A percentile compares a stretch with the other conserved stretches of the same genome.
These are phyloP conservation scores for Xanthoconium purpureum DNA, from an alignment of 768 basidiomycete genomes.

Conservation along the genomic window DNA sequence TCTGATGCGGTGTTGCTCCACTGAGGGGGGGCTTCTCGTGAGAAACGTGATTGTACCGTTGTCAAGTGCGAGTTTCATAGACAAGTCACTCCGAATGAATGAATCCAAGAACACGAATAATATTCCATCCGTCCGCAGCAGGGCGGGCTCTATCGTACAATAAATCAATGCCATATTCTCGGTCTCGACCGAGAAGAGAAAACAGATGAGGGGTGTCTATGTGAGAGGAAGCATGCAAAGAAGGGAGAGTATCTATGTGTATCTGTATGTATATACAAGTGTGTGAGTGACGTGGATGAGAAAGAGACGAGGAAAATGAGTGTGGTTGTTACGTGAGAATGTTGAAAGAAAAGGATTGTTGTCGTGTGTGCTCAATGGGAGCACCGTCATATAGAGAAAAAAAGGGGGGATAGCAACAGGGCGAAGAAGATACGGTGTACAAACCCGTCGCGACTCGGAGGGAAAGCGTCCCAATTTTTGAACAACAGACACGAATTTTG, in stretches of 20 bases:
- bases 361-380: conserved; percentile 19
- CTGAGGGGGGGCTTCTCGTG: conserved; percentile 1
- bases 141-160: conserved; percentile 32
- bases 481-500: conserved; percentile 5
- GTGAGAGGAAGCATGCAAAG: conserved; percentile 24
- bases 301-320: conserved; percentile 19
- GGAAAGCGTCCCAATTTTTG: conserved; percentile 23
- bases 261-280: conserved; percentile 38
- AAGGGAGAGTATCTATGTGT: conserved; percentile 33
- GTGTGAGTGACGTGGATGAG: conserved; percentile 26
- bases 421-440: conserved; percentile 13
- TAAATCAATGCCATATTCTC: conserved; percentile 36
- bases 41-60: not conserved
- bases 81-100: not conserved
- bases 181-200: conserved; percentile 7
- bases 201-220: conserved; percentile 26
- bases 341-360: conserved; percentile 18
- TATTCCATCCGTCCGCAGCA: conserved; percentile 33
- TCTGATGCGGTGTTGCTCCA: not conserved
- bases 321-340: conserved; percentile 20
- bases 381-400: conserved; percentile 13
- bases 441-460: conserved; percentile 12
- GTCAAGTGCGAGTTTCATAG: conserved; percentile 12
- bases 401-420: not conserved
- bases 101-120: conserved; percentile 28